Evolutionary conservation across 495 filamentous ascomycete species (phyloP).

Genomic region (Hypomontagnella submonticulosa): DNA sequence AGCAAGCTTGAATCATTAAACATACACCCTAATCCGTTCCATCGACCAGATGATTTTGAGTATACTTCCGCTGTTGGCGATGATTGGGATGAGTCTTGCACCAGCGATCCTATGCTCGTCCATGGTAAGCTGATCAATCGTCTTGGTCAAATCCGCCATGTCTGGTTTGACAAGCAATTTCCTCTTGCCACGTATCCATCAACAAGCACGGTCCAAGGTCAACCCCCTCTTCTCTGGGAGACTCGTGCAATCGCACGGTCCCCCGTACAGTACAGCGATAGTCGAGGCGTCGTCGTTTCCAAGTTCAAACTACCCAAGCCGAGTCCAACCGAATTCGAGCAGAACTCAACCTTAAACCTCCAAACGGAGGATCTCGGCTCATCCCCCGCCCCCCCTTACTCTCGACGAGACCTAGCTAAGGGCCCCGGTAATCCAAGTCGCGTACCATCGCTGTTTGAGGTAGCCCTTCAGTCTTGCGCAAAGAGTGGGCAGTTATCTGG

Average conservation of each 20-base stretch:
- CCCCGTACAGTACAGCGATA: slow-evolving; percentile 48
- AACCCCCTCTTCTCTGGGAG: slow-evolving; percentile 14
- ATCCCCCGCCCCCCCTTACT: slow-evolving; percentile 16
- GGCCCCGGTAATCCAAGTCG: slow-evolving; percentile 19
- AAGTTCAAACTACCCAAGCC: slow-evolving; percentile 34
- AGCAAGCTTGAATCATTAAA: slow-evolving; percentile 51
- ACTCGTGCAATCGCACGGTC: slow-evolving; percentile 37
- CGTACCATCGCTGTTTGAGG: slow-evolving; percentile 68
- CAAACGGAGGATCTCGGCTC: slow-evolving; percentile 39
- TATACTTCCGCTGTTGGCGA: not conserved
- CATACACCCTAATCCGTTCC: slow-evolving; percentile 62
- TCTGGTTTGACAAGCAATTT: slow-evolving; percentile 29
- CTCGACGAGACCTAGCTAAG: slow-evolving; percentile 1
- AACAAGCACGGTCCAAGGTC: not conserved
- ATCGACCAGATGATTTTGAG: slow-evolving; percentile 44
- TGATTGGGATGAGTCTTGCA: not conserved
- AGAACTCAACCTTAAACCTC: slow-evolving; percentile 10
- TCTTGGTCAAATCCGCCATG: not conserved
- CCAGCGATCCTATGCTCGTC: not conserved
- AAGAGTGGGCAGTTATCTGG: slow-evolving; percentile 45
- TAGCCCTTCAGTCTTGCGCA: slow-evolving; percentile 60
- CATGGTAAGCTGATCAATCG: not conserved
- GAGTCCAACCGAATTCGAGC: slow-evolving; percentile 4
- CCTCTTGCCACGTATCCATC: not conserved
- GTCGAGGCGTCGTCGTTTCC: slow-evolving; percentile 44